Evolutionary conservation across 495 filamentous ascomycete species (phyloP), one percentile per base, ranked within the genome.

Genomic region (Paragyromitra xinjiangensis): DNA sequence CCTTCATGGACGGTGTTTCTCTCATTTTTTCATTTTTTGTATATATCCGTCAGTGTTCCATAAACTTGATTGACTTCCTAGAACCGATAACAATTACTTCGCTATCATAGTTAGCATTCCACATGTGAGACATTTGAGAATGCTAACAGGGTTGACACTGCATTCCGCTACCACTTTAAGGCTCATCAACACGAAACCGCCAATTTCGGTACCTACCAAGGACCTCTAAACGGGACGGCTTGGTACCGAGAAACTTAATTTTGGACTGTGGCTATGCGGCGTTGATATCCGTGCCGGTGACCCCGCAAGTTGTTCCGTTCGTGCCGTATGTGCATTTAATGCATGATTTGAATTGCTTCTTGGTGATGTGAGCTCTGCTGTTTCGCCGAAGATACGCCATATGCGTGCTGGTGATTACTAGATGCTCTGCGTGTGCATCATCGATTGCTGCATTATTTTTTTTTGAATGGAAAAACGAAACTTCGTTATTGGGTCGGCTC

Each of bases 301-400:
- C 51, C 14, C 26, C 14, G 16, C 3, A 6, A 61, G 8, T n/a
- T 61, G 12, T 37, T 34, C 34, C 58, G 58, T 14, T 61, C 19
- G 58, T 61, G 56, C 56, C 56, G 56, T 61, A 61, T 61, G 56
- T 22, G 26, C 58, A 58, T 58, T 53, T 22, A 22, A 19, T 51
- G 48, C 48, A 56, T 56, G 22, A 26, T 29, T 37, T n/a, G 26
- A 37, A 39, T 61, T 39, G 12, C 26, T 56, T 26, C 8, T 4
- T 12, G 7, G n/a, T 19, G 9, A 19, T 22, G n/a, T 9, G 19
- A 26, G 1, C 6, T 22, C 6, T 19, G 19, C 11, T 3, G 19
- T 22, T 22, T 22, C 19, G 19, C 19, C 19, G 19, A 22, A 22
- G 19, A 1, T 56, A 26, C 53, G 7, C 24, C 24, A 29, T 9